Base-by-base conservation (phyloP, 257 asterid genomes). In the Schizonepeta tenuifolia region DNA sequence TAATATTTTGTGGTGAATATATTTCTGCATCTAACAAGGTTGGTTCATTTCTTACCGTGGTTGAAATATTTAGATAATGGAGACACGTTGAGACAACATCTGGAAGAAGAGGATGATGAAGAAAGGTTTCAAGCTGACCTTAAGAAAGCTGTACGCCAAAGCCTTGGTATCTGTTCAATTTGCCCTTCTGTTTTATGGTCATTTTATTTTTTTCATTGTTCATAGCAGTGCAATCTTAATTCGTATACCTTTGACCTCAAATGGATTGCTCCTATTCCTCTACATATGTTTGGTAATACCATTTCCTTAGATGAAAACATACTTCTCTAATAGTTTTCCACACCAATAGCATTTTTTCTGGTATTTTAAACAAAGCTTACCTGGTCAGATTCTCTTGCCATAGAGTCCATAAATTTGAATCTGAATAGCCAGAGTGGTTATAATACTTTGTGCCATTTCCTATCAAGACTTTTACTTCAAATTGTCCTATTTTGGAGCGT, bases 71-170 rank as follows among this genome's bases (percentile, higher is more conserved):
- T 65, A 83, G 93, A 85, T 74, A 83, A 69, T 74, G 91, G 78
- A 75, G 77, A 83, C 15, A 86, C 91, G 64, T 80, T 85, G 85
- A 80, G 88, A 61, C 90, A 88, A 71, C 86, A 86, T 56, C 63
- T 56, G 4, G 63, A 26, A 26, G 40, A 13, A 56, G 40, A 88
- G 31, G 96, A 91, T 21, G 96, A 85, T 58, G 97, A 94, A 81
- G 96, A 91, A 82, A 88, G 96, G 88, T 94, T 91, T 80, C 97
- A 89, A 81, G 95, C 90, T 21, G 98, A 94, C 80, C 90, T 94
- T 76, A 77, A 89, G 84, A 89, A 82, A 79, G 98, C 98, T 67
- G 93, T 89, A 26, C 91, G 73, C 77, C 95, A 89, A 82, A 94
- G 98, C 78, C 93, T 94, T 66, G 98, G 98, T 94, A 77, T 50